phyloP scores from a whole-genome alignment of 192 early-diverging fungal genomes.

The Spizellomyces sp. region DNA sequence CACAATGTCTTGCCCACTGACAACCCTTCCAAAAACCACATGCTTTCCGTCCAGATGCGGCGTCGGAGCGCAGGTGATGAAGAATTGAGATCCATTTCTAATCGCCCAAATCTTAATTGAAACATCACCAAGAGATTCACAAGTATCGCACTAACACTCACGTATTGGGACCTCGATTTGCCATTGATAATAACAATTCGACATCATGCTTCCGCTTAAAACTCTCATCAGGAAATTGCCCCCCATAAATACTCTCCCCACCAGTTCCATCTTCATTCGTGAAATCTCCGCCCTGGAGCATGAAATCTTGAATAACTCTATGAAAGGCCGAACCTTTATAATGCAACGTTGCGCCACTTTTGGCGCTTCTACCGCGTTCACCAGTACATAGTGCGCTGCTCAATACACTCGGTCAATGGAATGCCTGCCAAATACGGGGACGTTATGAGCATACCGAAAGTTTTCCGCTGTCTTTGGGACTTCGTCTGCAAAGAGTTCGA shows the following conservation, averaged over 20 bases:
- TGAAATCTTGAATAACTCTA: constrained; percentile 88
- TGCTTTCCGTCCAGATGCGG: constrained; percentile 79
- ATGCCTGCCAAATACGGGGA: background rate
- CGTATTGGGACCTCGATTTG: constrained; percentile 77
- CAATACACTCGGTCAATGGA: background rate
- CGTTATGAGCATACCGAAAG: constrained; percentile 58
- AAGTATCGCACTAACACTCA: background rate
- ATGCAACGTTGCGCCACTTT: constrained; percentile 70
- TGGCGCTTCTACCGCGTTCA: constrained; percentile 66
- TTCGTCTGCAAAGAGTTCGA: constrained; percentile 65
- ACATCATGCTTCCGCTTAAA: constrained; percentile 49
- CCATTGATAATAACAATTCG: constrained; percentile 76
- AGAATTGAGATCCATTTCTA: constrained; percentile 84
- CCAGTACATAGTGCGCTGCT: constrained; percentile 83
- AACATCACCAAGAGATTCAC: background rate
- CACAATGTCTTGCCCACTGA: constrained; percentile 76
- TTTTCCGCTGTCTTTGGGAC: constrained; percentile 81
- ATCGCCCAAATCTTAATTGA: background rate
- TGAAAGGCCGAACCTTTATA: constrained; percentile 74
- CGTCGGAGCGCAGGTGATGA: constrained; percentile 71
- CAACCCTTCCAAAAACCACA: constrained; percentile 73
- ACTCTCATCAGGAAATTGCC: constrained; percentile 70
- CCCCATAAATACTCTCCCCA: constrained; percentile 85
- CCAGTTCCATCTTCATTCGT: constrained; percentile 52
- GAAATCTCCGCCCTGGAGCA: constrained; percentile 88